Conservation (phyloP, 2,329 filamentous ascomycete species). For the Didymella arachidicola region DNA sequence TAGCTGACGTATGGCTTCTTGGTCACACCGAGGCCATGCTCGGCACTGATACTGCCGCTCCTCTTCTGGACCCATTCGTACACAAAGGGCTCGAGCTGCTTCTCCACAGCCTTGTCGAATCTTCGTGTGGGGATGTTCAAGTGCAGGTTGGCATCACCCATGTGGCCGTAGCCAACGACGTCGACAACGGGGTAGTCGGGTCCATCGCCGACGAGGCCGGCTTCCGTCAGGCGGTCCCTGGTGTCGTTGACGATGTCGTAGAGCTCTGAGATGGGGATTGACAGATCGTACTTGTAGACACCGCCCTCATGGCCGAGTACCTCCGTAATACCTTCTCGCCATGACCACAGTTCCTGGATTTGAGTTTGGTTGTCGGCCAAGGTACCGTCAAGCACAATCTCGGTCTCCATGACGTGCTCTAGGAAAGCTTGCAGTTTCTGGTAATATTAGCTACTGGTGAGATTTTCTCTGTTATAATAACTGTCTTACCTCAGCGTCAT, state of each 20-base stretch:
- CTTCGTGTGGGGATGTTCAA: conserved; percentile 84
- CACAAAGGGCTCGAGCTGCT: conserved; percentile 88
- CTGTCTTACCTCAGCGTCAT: conserved; percentile 71
- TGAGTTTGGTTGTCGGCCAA: conserved; percentile 95
- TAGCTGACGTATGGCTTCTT: conserved; percentile 98
- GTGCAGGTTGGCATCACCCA: conserved; percentile 96
- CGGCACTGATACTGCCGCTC: conserved; percentile 92
- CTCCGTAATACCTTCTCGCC: conserved; percentile 93
- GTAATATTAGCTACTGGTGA: conserved; percentile 15
- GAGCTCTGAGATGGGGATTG: conserved; percentile 86
- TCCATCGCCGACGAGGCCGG: conserved; percentile 77
- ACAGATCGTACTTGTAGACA: conserved; percentile 98
- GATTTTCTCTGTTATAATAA: no score
- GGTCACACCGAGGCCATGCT: conserved; percentile 90
- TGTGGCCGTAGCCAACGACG: conserved; percentile 96
- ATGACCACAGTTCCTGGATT: conserved; percentile 82
- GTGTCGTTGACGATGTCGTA: conserved; percentile 91
- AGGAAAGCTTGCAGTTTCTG: conserved; percentile 88
- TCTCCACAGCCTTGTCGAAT: conserved; percentile 88
- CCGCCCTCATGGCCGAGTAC: conserved; percentile 88
- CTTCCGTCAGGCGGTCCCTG: conserved; percentile 72
- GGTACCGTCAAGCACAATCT: conserved; percentile 87
- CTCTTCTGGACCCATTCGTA: conserved; percentile 95
- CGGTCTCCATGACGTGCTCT: conserved; percentile 87
- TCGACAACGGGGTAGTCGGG: conserved; percentile 80